A percentile compares a stretch with the other conserved stretches of the same genome.
These are phyloP conservation scores for barrel medic (Medicago truncatula) DNA, from an alignment of 306 rosid species.

Conservation along the genomic window MtrunA17r5.0-ANR NC_053042.1:9956001-9956500, in stretches of 20 bases:
- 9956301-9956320: not conserved
- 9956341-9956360: constrained; percentile 1
- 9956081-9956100: not conserved
- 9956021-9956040: constrained; percentile 89
- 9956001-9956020: constrained; percentile 88
- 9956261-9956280: not conserved
- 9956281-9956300: not conserved
- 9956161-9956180: not conserved
- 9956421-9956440: not conserved
- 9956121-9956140: not conserved
- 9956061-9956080: not conserved
- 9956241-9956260: not conserved
- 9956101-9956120: not conserved
- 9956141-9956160: no score
- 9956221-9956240: not conserved
- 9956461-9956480: not conserved
- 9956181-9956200: not conserved
- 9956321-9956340: not conserved
- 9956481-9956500: not conserved
- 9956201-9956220: not conserved
- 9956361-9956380: not conserved
- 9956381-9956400: not conserved
- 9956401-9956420: not conserved
- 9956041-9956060: not conserved
- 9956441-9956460: not conserved